Conservation (phyloP, 202 grass and related monocot species). For the Alloteropsis angusta region DNA sequence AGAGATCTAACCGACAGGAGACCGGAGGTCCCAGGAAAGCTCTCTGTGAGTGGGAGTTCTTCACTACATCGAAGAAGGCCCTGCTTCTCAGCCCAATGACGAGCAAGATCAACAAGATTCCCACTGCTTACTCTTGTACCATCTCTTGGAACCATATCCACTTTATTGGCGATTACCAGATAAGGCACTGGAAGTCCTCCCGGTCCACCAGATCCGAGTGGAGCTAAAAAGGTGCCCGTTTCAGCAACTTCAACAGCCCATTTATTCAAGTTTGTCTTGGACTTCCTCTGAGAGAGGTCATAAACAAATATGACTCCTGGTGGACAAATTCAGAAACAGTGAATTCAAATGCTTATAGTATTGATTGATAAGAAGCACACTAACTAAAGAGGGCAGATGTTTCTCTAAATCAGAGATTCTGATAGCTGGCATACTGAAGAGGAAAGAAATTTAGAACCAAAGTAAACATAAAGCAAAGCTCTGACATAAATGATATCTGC, state of each 20-base stretch:
- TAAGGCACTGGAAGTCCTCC: constrained; percentile 92
- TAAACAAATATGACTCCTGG: constrained; percentile 94
- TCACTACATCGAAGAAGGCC: constrained; percentile 66
- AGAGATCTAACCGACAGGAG: constrained; percentile 70
- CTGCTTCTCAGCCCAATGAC: constrained; percentile 88
- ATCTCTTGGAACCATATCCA: constrained; percentile 51
- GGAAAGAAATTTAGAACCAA: constrained; percentile 2
- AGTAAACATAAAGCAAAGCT: background rate
- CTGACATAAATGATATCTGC: constrained; percentile 3
- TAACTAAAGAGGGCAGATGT: background rate
- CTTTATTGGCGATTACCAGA: constrained; percentile 86
- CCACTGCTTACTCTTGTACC: constrained; percentile 59
- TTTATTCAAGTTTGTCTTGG: constrained; percentile 79
- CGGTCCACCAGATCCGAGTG: constrained; percentile 68
- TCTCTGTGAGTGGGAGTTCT: constrained; percentile 72
- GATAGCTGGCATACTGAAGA: background rate
- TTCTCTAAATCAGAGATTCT: background rate
- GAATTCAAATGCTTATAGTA: constrained; percentile 10
- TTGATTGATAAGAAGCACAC: background rate
- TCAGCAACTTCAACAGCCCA: constrained; percentile 77
- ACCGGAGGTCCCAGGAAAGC: constrained; percentile 68
- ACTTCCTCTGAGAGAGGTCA: constrained; percentile 76
- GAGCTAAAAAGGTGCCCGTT: constrained; percentile 70
- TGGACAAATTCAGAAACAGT: constrained; percentile 27
- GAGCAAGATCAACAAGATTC: constrained; percentile 73